Percentiles rank a stretch among this genome's conserved stretches.
Conservation (phyloP, 805 yeast species). For the Pichia occidentalis region DNA sequence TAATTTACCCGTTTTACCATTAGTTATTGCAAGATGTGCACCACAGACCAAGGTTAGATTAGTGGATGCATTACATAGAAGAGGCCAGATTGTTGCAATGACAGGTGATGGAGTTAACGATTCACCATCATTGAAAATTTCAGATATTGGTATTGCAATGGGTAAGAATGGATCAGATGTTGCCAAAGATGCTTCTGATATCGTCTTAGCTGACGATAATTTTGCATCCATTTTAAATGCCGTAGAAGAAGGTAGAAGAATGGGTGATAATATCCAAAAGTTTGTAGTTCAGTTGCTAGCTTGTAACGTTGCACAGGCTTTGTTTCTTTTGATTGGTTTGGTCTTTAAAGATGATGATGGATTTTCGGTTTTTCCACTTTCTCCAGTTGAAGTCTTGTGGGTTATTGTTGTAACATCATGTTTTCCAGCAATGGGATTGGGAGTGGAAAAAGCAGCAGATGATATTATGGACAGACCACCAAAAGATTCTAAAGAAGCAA, state of each 20-base stretch:
- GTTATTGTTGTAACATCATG: slow-evolving; percentile 72
- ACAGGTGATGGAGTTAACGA: slow-evolving; percentile 83
- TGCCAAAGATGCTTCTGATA: slow-evolving; percentile 78
- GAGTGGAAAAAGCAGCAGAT: slow-evolving; percentile 57
- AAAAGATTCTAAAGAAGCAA: slow-evolving; percentile 44
- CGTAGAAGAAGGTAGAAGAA: slow-evolving; percentile 73
- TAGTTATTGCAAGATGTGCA: slow-evolving; percentile 78
- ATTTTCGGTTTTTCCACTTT: slow-evolving; percentile 72
- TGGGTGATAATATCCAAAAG: slow-evolving; percentile 73
- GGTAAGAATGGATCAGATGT: slow-evolving; percentile 78
- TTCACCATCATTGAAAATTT: slow-evolving; percentile 67
- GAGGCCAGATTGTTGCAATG: slow-evolving; percentile 65
- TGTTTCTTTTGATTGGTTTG: slow-evolving; percentile 63
- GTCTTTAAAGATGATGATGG: slow-evolving; percentile 59
- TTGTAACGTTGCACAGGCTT: slow-evolving; percentile 65
- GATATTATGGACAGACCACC: slow-evolving; percentile 64
- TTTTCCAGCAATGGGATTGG: slow-evolving; percentile 81
- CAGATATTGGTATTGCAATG: slow-evolving; percentile 83
- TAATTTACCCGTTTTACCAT: slow-evolving; percentile 55
- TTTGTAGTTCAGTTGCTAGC: slow-evolving; percentile 69
- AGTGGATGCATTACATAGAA: slow-evolving; percentile 69
- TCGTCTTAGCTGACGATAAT: slow-evolving; percentile 69
- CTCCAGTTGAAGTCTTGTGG: slow-evolving; percentile 79
- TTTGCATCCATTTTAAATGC: slow-evolving; percentile 75
- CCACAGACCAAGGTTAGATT: slow-evolving; percentile 77